phyloP scores from a whole-genome alignment of 768 basidiomycete genomes.

The Collybiopsis confluens region DNA sequence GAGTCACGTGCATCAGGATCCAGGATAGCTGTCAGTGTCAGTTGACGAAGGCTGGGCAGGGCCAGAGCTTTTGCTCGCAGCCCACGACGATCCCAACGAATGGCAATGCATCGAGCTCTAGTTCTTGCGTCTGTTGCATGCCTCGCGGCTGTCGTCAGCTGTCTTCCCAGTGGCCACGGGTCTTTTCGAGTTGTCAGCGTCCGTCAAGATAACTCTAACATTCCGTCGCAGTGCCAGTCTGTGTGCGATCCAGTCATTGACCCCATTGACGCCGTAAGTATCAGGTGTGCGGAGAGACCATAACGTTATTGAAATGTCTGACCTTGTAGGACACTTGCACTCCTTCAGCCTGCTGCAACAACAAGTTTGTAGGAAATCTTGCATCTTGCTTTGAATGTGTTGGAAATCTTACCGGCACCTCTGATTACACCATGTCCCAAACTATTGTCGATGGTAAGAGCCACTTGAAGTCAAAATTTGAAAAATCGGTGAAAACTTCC shows the following conservation, averaged over 20 bases:
- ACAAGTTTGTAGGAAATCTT: background rate
- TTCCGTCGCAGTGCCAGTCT: slow-evolving; percentile 2
- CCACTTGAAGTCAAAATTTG: background rate
- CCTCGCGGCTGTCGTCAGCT: background rate
- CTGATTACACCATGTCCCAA: background rate
- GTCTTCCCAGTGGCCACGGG: background rate
- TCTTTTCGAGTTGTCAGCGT: background rate
- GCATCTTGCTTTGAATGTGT: background rate
- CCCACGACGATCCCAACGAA: too few relatives aligned
- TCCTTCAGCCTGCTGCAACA: background rate
- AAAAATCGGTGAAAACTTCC: too few relatives aligned
- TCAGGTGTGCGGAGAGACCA: too few relatives aligned
- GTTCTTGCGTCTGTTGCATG: too few relatives aligned
- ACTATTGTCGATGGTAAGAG: background rate
- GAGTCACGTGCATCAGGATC: too few relatives aligned
- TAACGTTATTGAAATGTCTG: too few relatives aligned
- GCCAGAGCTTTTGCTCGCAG: too few relatives aligned
- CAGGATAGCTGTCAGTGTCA: too few relatives aligned
- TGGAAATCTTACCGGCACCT: background rate
- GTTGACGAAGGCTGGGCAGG: too few relatives aligned
- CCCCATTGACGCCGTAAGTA: background rate
- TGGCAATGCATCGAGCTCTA: too few relatives aligned
- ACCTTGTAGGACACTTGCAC: too few relatives aligned
- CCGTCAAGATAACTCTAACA: background rate
- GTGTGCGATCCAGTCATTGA: background rate